Conservation (phyloP, 192 early-diverging fungal species). For the Coemansia sp. region DNA sequence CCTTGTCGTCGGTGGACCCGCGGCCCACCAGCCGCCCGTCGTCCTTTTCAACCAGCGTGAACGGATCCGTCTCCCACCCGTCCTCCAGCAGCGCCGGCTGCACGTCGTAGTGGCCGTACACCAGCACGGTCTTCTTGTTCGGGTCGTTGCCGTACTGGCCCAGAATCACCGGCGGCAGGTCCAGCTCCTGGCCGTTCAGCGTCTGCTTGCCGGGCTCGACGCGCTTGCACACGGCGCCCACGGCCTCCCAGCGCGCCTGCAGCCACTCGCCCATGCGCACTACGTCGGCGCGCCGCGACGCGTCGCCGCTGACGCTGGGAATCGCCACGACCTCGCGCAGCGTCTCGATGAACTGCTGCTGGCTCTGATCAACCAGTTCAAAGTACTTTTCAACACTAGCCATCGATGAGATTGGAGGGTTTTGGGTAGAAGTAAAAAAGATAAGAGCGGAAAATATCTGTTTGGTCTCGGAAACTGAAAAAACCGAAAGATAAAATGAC, state of each 20-base stretch:
- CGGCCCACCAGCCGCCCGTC: slow-evolving; percentile 84
- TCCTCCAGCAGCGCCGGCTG: slow-evolving; percentile 85
- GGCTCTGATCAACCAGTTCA: slow-evolving; percentile 71
- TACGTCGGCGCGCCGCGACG: slow-evolving; percentile 70
- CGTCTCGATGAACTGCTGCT: slow-evolving; percentile 75
- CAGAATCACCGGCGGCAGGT: slow-evolving; percentile 89
- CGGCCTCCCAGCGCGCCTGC: slow-evolving; percentile 62
- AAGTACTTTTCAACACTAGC: slow-evolving; percentile 60
- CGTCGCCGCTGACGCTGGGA: slow-evolving; percentile 76
- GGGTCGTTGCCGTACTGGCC: slow-evolving; percentile 87
- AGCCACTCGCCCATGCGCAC: slow-evolving; percentile 90
- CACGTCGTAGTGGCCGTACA: slow-evolving; percentile 99
- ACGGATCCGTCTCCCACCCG: slow-evolving; percentile 92
- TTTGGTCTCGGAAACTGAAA: no score
- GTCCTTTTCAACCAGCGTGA: slow-evolving; percentile 78
- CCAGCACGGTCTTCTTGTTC: slow-evolving; percentile 90
- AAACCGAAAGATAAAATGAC: not conserved
- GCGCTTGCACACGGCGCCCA: slow-evolving; percentile 62
- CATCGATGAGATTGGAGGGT: slow-evolving; percentile 9
- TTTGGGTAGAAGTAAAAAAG: not conserved
- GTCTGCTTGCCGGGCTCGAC: slow-evolving; percentile 78
- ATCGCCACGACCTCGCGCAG: slow-evolving; percentile 88
- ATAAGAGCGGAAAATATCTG: not conserved
- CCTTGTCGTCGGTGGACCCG: slow-evolving; percentile 96
- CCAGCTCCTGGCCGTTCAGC: slow-evolving; percentile 71